Conservation (phyloP, 2,329 filamentous ascomycete genomes). For the Sclerotinia nivalis region DNA sequence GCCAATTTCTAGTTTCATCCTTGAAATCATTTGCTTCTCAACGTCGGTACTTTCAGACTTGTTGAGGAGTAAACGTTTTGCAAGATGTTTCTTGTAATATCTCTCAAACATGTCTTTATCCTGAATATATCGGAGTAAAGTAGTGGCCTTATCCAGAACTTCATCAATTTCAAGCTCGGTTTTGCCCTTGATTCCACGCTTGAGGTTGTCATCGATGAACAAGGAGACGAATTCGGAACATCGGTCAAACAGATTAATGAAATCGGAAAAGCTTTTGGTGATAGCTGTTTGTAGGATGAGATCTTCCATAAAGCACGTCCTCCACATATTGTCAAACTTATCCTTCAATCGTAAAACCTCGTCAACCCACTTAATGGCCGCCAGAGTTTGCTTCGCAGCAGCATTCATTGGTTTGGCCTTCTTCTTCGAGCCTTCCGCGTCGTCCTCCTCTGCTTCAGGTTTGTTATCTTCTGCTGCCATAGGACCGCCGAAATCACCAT, state of each 20-base stretch:
- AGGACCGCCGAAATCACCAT: conserved; percentile 53
- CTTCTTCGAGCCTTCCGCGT: conserved; percentile 44
- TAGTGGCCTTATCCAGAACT: conserved; percentile 86
- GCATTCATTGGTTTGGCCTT: conserved; percentile 54
- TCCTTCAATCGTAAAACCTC: conserved; percentile 83
- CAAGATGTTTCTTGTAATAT: conserved; percentile 97
- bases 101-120: conserved; percentile 95
- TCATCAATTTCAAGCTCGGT: conserved; percentile 83
- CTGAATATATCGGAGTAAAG: conserved; percentile 80
- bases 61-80: conserved; percentile 80
- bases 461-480: conserved; percentile 41
- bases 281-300: conserved; percentile 77
- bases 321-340: conserved; percentile 83
- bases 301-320: conserved; percentile 71
- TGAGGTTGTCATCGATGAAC: conserved; percentile 95
- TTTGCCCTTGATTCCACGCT: conserved; percentile 90
- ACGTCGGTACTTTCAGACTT: conserved; percentile 90
- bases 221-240: conserved; percentile 92
- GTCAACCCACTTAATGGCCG: conserved; percentile 93
- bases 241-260: conserved; percentile 87
- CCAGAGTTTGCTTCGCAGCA: conserved; percentile 76
- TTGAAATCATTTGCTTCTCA: conserved; percentile 91
- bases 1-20: conserved; percentile 96
- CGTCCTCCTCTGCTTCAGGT: conserved; percentile 45
- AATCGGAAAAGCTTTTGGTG: conserved; percentile 84